phyloP scores from a whole-genome alignment of 257 asterid species.

The Petrea volubilis region DNA sequence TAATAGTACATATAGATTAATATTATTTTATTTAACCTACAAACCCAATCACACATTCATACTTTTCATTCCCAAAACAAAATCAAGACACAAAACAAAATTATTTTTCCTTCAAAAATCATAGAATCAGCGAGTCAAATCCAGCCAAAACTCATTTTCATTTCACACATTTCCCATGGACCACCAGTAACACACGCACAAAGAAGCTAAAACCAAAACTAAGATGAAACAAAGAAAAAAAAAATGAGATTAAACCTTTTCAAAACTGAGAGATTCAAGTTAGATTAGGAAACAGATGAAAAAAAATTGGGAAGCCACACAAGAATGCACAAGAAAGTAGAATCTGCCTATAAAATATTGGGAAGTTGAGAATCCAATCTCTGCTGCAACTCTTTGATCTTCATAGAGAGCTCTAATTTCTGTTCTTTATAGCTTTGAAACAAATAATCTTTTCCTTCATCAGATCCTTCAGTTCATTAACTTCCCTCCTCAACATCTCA shows the following conservation, averaged over 20 bases:
- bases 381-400: conserved; percentile 78
- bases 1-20: no score
- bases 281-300: conserved; percentile 10
- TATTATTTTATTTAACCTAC: no score
- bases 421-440: conserved; percentile 88
- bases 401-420: conserved; percentile 69
- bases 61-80: no score
- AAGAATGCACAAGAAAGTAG: conserved; percentile 49
- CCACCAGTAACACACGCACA: no score
- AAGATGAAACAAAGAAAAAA: no score
- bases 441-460: conserved; percentile 83
- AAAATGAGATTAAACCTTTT: conserved; percentile 16
- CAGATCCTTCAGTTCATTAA: conserved; percentile 73
- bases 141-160: no score
- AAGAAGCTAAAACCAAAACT: no score
- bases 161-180: no score
- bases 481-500: conserved; percentile 72
- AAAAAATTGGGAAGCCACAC: conserved; percentile 33
- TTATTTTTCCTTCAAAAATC: no score
- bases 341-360: conserved; percentile 62
- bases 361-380: conserved; percentile 88
- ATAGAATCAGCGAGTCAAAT: no score
- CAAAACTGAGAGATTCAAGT: conserved; percentile 41
- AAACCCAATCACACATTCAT: no score
- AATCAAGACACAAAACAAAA: no score